These are phyloP conservation scores for Pythium apleroticum DNA, from an alignment of 352 stramenopile genomes.

Conservation along the genomic window DNA sequence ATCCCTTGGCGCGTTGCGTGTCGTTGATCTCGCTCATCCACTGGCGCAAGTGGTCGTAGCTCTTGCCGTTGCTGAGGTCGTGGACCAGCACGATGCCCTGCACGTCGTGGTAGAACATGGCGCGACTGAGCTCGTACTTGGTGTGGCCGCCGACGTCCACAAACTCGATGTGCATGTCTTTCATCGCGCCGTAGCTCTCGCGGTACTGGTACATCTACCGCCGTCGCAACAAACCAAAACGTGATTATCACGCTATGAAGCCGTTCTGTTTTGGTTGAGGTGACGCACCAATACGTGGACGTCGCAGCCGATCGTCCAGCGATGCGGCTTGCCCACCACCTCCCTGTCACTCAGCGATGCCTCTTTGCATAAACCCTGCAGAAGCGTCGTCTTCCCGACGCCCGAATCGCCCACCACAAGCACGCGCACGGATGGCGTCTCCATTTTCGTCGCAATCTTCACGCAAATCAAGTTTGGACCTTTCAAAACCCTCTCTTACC, in stretches of 20 bases:
- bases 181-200: constrained; percentile 36
- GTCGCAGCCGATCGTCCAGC: constrained; percentile 84
- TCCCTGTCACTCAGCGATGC: constrained; percentile 13
- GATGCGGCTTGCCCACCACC: constrained; percentile 23
- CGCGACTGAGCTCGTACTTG: constrained; percentile 78
- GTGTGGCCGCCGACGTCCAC: constrained; percentile 81
- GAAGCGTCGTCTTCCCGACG: constrained; percentile 80
- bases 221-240: background rate
- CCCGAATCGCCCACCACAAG: constrained; percentile 85
- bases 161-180: constrained; percentile 79
- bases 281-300: constrained; percentile 64
- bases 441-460: constrained; percentile 37
- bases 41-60: constrained; percentile 60
- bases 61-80: constrained; percentile 76
- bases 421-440: constrained; percentile 71
- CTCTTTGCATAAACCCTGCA: constrained; percentile 56
- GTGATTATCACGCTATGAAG: background rate
- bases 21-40: constrained; percentile 46
- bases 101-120: constrained; percentile 81
- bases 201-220: constrained; percentile 35
- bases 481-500: constrained; percentile 2
- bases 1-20: constrained; percentile 52
- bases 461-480: background rate
- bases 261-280: background rate
- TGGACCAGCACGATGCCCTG: constrained; percentile 84